Conservation (phyloP, 2,329 filamentous ascomycete species). For the Acrodontium crateriforme region DNA sequence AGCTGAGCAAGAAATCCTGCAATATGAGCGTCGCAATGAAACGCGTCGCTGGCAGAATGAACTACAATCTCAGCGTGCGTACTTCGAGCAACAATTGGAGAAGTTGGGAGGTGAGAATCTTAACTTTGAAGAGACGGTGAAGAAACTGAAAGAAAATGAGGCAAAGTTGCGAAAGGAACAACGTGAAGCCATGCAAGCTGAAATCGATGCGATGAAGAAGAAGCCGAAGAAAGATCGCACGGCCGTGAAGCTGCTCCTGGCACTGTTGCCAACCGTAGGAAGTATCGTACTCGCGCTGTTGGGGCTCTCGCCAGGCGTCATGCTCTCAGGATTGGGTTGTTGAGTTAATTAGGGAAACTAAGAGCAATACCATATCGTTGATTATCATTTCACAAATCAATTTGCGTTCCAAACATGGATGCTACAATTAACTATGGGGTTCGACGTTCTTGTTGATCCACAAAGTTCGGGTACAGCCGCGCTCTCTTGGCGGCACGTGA, state of each 20-base stretch:
- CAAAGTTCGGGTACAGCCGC: too few relatives aligned
- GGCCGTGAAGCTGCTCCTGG: slow-evolving; percentile 1
- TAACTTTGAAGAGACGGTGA: slow-evolving; percentile 3
- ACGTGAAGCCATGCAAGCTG: slow-evolving; percentile 1
- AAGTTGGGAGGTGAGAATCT: slow-evolving; percentile 2
- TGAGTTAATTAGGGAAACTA: too few relatives aligned
- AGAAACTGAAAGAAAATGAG: slow-evolving; percentile 2
- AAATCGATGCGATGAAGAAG: slow-evolving; percentile 2
- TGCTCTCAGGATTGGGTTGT: too few relatives aligned
- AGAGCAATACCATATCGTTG: too few relatives aligned
- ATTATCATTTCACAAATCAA: too few relatives aligned
- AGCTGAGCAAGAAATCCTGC: slow-evolving; percentile 2
- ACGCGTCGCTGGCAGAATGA: slow-evolving; percentile 1
- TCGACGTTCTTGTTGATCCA: too few relatives aligned
- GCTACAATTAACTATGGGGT: too few relatives aligned
- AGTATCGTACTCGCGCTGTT: slow-evolving; percentile 1
- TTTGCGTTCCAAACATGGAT: too few relatives aligned
- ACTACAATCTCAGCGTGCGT: slow-evolving; percentile 1
- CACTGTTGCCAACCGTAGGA: slow-evolving; percentile 1
- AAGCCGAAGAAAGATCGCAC: slow-evolving; percentile 1
- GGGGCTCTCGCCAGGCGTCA: too few relatives aligned
- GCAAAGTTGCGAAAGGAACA: slow-evolving; percentile 2
- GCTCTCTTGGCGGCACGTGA: too few relatives aligned
- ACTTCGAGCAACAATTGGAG: not conserved
- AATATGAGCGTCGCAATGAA: slow-evolving; percentile 2